Evolutionary conservation across 495 filamentous ascomycete species (phyloP).

Genomic region (Tuber aestivum): DNA sequence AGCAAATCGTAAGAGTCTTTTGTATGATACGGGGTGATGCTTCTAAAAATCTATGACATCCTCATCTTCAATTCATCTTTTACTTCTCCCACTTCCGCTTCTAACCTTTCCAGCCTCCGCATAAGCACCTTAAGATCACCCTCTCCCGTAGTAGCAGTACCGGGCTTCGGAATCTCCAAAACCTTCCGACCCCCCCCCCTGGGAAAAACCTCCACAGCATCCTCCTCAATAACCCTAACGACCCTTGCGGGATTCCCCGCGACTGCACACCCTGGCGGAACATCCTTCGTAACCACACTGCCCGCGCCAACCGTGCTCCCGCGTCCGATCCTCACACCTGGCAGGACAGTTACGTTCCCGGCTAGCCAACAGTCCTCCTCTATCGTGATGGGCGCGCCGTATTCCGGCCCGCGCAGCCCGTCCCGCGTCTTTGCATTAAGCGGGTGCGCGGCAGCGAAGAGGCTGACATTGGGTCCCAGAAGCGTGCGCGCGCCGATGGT

Average conservation of each 20-base stretch:
- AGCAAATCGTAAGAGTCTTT: too few species aligned
- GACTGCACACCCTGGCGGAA: conserved; percentile 58
- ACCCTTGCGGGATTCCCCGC: conserved; percentile 64
- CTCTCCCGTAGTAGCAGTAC: not conserved
- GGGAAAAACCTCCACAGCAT: not conserved
- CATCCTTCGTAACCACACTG: conserved; percentile 80
- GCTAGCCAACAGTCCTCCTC: conserved; percentile 89
- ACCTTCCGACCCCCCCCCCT: not conserved
- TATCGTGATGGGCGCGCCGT: conserved; percentile 66
- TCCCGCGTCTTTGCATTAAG: conserved; percentile 67
- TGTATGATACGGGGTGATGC: not conserved
- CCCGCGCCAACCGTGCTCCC: conserved; percentile 74
- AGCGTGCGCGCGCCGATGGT: conserved; percentile 73
- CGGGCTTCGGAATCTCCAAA: conserved; percentile 5
- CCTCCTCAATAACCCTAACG: conserved; percentile 51
- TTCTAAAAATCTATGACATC: not conserved
- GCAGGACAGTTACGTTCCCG: conserved; percentile 66
- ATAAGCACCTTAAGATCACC: conserved; percentile 23
- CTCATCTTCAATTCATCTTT: conserved; percentile 24
- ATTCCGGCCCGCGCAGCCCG: conserved; percentile 68
- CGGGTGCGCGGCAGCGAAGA: conserved; percentile 71
- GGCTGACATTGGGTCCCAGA: conserved; percentile 69
- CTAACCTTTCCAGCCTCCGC: conserved; percentile 17
- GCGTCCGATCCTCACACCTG: conserved; percentile 73
- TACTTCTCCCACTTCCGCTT: conserved; percentile 18